Percentiles rank a stretch among this genome's conserved stretches.
phyloP scores from a whole-genome alignment of 2,329 filamentous ascomycete genomes.

The Calonectria naviculata region DNA sequence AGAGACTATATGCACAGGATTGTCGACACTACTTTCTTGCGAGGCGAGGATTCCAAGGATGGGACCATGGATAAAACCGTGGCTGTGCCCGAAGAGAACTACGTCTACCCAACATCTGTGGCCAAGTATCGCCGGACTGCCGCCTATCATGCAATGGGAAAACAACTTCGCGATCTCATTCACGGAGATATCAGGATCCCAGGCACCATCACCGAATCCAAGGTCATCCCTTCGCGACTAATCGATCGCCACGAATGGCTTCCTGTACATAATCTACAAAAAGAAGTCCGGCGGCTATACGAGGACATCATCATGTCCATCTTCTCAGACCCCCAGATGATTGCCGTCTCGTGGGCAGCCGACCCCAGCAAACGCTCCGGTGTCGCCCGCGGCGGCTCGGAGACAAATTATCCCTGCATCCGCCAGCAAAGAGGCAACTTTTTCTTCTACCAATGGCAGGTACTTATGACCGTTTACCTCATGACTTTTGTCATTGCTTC shows the following conservation, averaged over 20 bases:
- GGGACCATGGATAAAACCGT: conserved; percentile 25
- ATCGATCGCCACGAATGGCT: conserved; percentile 28
- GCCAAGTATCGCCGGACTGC: conserved; percentile 24
- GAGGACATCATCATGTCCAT: conserved; percentile 33
- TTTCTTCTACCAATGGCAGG: conserved; percentile 27
- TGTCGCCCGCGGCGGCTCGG: not conserved
- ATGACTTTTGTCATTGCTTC: conserved; percentile 22
- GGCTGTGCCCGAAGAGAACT: conserved; percentile 28
- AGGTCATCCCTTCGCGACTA: conserved; percentile 24
- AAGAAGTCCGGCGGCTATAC: conserved; percentile 19
- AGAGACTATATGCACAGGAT: conserved; percentile 31
- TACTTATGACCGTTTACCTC: conserved; percentile 22
- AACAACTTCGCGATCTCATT: conserved; percentile 21
- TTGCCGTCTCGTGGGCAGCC: conserved; percentile 30
- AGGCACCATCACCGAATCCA: conserved; percentile 12
- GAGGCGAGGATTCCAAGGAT: conserved; percentile 1
- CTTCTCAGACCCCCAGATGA: conserved; percentile 32
- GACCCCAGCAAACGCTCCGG: conserved; percentile 26
- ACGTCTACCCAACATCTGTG: conserved; percentile 16
- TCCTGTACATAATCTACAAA: conserved; percentile 18
- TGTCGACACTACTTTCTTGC: conserved; percentile 27
- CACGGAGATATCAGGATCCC: conserved; percentile 24
- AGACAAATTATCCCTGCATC: conserved; percentile 23
- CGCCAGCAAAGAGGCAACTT: conserved; percentile 22
- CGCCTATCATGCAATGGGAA: conserved; percentile 28